Conservation (phyloP, 306 rosid species). For the Citrullus amarus region DNA sequence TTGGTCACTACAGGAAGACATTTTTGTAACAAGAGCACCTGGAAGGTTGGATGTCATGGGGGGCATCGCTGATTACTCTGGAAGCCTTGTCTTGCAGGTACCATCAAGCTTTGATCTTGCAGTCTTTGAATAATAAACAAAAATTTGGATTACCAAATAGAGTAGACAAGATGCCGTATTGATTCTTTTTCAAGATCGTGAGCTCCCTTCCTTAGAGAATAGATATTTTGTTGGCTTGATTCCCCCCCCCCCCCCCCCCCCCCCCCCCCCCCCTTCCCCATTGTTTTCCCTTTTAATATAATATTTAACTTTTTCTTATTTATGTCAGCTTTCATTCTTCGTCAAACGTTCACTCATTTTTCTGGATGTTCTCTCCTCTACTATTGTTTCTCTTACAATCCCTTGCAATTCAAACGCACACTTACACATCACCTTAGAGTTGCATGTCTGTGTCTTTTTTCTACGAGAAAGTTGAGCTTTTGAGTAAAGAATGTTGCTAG, state of each 20-base stretch:
- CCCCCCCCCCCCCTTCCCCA: background rate
- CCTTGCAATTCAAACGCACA: background rate
- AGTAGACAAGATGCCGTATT: background rate
- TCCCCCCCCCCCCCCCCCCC: background rate
- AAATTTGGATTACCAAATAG: conserved; percentile 1
- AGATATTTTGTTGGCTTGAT: background rate
- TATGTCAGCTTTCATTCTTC: background rate
- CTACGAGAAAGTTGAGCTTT: background rate
- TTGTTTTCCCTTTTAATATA: background rate
- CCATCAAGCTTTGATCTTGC: background rate
- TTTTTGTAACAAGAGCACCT: conserved; percentile 89
- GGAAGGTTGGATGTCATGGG: conserved; percentile 98
- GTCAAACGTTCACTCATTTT: background rate
- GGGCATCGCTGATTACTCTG: conserved; percentile 97
- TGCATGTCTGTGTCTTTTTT: background rate
- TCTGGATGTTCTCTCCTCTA: background rate
- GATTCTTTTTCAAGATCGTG: background rate
- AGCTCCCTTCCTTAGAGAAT: background rate
- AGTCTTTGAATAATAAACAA: background rate
- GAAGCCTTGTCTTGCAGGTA: conserved; percentile 96
- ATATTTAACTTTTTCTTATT: no score
- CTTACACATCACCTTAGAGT: background rate
- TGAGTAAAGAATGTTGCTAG: background rate
- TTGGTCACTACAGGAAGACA: conserved; percentile 47
- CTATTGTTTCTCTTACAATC: background rate